Conservation (phyloP, 2,329 filamentous ascomycete species). For the Amauroascus verrucosus region DNA sequence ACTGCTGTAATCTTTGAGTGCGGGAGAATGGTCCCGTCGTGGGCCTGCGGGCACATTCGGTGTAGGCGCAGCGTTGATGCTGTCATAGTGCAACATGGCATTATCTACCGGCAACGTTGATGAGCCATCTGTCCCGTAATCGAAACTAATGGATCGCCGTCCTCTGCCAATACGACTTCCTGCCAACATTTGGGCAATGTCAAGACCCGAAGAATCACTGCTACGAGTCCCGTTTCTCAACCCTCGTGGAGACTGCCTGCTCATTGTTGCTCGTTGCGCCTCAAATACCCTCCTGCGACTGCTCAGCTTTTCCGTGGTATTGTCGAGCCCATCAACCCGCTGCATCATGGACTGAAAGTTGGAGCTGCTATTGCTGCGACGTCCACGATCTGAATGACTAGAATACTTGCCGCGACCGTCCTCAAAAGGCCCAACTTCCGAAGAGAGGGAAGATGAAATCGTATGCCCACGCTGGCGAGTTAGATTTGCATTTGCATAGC, state of each 20-base stretch:
- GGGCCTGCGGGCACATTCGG: constrained; percentile 76
- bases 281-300: constrained; percentile 31
- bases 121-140: constrained; percentile 27
- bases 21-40: constrained; percentile 42
- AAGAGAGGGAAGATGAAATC: constrained; percentile 50
- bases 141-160: constrained; percentile 38
- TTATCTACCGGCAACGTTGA: background rate
- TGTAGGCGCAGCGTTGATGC: constrained; percentile 73
- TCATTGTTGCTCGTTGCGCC: constrained; percentile 23
- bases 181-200: constrained; percentile 47
- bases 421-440: constrained; percentile 43
- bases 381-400: constrained; percentile 38
- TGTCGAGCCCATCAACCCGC: constrained; percentile 54
- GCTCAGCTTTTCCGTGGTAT: constrained; percentile 26
- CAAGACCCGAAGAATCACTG: constrained; percentile 67
- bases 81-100: constrained; percentile 23
- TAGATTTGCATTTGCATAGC: constrained; percentile 23
- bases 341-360: constrained; percentile 53
- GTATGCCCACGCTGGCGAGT: constrained; percentile 48
- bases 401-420: constrained; percentile 33
- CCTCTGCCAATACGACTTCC: constrained; percentile 25
- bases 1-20: constrained; percentile 26
- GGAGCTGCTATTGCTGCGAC: constrained; percentile 71
- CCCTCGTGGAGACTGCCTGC: constrained; percentile 41
- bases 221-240: constrained; percentile 59